Base-by-base conservation (phyloP, 2,329 filamentous ascomycete genomes). In the Boeremia lycopersici region DNA sequence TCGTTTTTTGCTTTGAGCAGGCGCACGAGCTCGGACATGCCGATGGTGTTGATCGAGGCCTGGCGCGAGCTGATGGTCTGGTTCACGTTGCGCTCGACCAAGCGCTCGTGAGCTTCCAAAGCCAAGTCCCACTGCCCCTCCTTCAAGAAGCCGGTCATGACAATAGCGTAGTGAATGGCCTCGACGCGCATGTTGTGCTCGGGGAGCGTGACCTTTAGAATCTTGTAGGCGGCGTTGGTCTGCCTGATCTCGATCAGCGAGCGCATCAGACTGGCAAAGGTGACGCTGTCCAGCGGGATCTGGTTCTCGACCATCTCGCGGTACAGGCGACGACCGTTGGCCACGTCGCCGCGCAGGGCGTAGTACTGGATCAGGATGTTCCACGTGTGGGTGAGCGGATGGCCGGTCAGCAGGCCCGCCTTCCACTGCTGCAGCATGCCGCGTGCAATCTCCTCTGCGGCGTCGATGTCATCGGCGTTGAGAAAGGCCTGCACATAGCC, bases 301-400 rank as follows among this genome's bases (percentile, higher is more conserved):
- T 78, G 73, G 35, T 77, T 71, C 4, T 77, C 67, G 41, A 80
- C 73, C 84, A 89, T 89, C 48, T 78, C 77, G 28, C 76, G 73
- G 60, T 86, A 83, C 3, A 85, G 71, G 48, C 79, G 77, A 59
- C 82, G 79, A 13, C 83, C 78, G n/a, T 78, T 78, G 19, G 78
- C 70, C 26, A 86, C 65, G 56, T 89, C 82, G 50, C 88, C 83
- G 6, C 83, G 81, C 50, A 84, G 77, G 6, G 89, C 90, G 70
- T 91, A 83, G 56, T 88, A 84, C 51, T 83, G 81, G 4, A 97
- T 78, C 29, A 97, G 76, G 48, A 85, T 81, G 68, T 97, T 96
- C 90, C 90, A 97, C 68, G 91, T 84, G 29, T 81, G 78, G 2
- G 86, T 86, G 19, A 82, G 77, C 1, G 81, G 77, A 26, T 67